Percentiles rank a stretch among this genome's conserved stretches.
These are phyloP conservation scores for Pascua sp. DNA, from an alignment of 1,284 basidiomycete species.

Conservation along the genomic window DNA sequence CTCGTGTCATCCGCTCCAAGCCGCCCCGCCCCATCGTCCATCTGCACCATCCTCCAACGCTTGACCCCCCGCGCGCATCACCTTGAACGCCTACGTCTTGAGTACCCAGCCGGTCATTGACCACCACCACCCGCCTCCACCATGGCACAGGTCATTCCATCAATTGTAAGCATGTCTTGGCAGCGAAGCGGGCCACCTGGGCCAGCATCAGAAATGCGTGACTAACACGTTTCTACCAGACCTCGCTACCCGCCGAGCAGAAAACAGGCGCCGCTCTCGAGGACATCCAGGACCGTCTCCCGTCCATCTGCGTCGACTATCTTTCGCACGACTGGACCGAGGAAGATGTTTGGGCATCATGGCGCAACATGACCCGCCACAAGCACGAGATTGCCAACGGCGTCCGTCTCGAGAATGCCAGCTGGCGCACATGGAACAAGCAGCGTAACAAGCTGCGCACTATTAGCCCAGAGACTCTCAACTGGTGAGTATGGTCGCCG, in stretches of 20 bases:
- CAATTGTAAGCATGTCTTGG: slow-evolving; percentile 30
- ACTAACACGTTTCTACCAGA: slow-evolving; percentile 25
- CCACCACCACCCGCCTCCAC: slow-evolving; percentile 8
- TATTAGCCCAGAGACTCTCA: slow-evolving; percentile 92
- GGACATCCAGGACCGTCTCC: slow-evolving; percentile 55
- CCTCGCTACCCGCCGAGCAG: slow-evolving; percentile 46
- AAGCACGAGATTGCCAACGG: slow-evolving; percentile 99
- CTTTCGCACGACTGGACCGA: slow-evolving; percentile 93
- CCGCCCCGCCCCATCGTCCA: neutral
- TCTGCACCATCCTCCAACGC: neutral
- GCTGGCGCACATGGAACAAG: slow-evolving; percentile 99
- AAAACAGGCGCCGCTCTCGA: slow-evolving; percentile 52
- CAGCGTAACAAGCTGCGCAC: slow-evolving; percentile 96
- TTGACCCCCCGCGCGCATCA: neutral
- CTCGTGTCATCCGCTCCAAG: neutral
- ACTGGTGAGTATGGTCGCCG: slow-evolving; percentile 69
- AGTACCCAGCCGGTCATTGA: neutral
- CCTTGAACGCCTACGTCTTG: neutral
- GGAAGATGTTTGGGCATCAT: slow-evolving; percentile 97
- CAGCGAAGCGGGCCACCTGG: too few species aligned
- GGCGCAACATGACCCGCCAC: slow-evolving; percentile 97
- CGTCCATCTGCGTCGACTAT: slow-evolving; percentile 63
- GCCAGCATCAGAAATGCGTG: neutral
- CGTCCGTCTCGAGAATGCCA: slow-evolving; percentile 90
- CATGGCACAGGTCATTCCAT: slow-evolving; percentile 47